Percentiles rank a stretch among this genome's conserved stretches.
Evolutionary conservation across 768 basidiomycete genomes (phyloP).

Genomic region (Mycena leptocephala): DNA sequence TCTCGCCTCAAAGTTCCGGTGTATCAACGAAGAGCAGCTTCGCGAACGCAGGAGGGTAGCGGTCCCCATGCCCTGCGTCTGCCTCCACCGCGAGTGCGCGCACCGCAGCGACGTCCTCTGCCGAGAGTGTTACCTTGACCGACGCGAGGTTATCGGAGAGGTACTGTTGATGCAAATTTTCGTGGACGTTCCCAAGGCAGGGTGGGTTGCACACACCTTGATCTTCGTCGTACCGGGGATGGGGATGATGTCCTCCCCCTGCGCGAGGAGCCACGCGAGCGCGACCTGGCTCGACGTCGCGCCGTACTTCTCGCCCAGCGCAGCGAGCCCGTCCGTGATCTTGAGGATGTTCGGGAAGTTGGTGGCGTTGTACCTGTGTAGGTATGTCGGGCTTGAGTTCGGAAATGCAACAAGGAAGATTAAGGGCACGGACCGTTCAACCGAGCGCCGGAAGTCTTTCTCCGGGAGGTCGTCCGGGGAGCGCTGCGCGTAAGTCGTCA

Average conservation of each 20-base stretch:
- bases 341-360: slow-evolving; percentile 21
- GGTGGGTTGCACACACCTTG: neutral
- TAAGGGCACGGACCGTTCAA: neutral
- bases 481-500: neutral
- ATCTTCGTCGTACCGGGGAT: slow-evolving; percentile 7
- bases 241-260: neutral
- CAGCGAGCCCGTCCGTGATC: neutral
- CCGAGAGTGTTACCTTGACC: neutral
- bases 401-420: no score
- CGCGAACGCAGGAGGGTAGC: no score
- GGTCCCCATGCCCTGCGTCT: no score
- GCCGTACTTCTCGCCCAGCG: neutral
- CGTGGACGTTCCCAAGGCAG: no score
- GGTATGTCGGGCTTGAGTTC: no score
- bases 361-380: neutral
- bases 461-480: neutral
- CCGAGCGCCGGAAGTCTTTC: neutral
- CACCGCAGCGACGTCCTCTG: neutral
- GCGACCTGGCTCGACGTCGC: slow-evolving; percentile 8
- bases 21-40: no score
- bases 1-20: no score
- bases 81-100: no score
- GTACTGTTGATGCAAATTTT: neutral
- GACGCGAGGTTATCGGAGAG: neutral
- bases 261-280: slow-evolving; percentile 12